These are phyloP conservation scores for Chloropicon primus DNA, from an alignment of 139 green algal genomes.

Conservation along the genomic window DNA sequence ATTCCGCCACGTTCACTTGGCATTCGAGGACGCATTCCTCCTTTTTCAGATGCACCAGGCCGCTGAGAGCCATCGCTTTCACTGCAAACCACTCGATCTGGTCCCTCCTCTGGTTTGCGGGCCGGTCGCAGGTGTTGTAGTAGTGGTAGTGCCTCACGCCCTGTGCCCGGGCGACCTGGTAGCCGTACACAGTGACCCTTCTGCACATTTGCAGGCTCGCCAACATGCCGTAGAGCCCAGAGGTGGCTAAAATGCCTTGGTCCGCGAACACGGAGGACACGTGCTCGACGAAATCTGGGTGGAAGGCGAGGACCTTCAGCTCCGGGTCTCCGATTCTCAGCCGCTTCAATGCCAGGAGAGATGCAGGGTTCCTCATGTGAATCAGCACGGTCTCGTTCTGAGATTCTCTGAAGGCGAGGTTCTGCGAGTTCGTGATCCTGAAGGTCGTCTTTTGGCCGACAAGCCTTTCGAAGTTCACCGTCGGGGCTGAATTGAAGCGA, in stretches of 20 bases:
- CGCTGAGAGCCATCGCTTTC: not conserved
- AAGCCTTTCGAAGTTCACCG: conserved; percentile 1
- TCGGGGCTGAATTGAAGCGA: conserved; percentile 3
- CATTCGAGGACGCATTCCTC: not conserved
- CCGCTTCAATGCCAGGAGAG: not conserved
- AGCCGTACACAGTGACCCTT: conserved; percentile 19
- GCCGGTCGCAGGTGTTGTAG: conserved; percentile 14
- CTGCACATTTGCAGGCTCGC: conserved; percentile 10
- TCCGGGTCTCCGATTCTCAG: not conserved
- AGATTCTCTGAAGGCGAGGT: conserved; percentile 9
- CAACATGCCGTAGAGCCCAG: conserved; percentile 18
- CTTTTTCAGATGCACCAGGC: not conserved
- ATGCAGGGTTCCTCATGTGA: conserved; percentile 8
- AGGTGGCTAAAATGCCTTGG: conserved; percentile 12
- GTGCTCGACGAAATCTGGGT: not conserved
- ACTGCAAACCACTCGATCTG: conserved; percentile 9
- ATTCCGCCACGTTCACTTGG: not conserved
- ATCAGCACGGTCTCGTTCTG: conserved; percentile 5
- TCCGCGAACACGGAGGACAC: not conserved
- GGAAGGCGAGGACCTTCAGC: not conserved
- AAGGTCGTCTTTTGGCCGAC: conserved; percentile 12
- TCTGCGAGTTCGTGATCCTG: conserved; percentile 17
- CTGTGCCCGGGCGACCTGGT: conserved; percentile 6
- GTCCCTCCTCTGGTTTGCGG: conserved; percentile 10
- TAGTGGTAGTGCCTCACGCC: conserved; percentile 3